Conservation (phyloP, 169 alveolate genomes). For the Eimeria necatrix region DNA sequence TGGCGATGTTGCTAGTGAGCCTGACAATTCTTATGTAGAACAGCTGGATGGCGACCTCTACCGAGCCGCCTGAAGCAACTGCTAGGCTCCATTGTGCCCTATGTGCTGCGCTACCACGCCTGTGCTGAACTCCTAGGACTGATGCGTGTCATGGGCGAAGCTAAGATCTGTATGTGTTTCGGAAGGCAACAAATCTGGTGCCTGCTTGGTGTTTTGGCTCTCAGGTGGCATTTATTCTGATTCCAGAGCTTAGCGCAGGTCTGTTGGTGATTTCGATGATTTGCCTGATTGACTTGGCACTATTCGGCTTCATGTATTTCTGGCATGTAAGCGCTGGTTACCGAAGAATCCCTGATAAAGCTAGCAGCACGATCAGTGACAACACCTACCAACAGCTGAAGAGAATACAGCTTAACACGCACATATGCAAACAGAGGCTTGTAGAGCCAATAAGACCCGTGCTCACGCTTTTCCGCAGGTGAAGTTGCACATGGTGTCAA, state of each 20-base stretch:
- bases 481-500: conserved; percentile 87
- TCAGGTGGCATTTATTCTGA: conserved; percentile 83
- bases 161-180: background rate
- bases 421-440: background rate
- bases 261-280: conserved; percentile 85
- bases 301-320: conserved; percentile 88
- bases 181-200: too few relatives aligned
- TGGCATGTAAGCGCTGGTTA: conserved; percentile 77
- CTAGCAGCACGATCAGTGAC: background rate
- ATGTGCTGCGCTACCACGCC: background rate
- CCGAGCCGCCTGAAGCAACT: background rate
- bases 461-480: conserved; percentile 34
- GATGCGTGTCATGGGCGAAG: background rate
- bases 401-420: background rate
- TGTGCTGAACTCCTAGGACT: background rate
- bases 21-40: background rate
- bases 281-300: conserved; percentile 86
- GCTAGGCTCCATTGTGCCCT: background rate
- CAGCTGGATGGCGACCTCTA: background rate
- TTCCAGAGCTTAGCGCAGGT: conserved; percentile 86
- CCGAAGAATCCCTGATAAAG: background rate
- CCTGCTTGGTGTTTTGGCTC: background rate
- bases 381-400: background rate
- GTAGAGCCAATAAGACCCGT: background rate
- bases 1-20: conserved; percentile 84